Conservation (phyloP, 2,329 filamentous ascomycete genomes). For the Cytospora mali region DNA sequence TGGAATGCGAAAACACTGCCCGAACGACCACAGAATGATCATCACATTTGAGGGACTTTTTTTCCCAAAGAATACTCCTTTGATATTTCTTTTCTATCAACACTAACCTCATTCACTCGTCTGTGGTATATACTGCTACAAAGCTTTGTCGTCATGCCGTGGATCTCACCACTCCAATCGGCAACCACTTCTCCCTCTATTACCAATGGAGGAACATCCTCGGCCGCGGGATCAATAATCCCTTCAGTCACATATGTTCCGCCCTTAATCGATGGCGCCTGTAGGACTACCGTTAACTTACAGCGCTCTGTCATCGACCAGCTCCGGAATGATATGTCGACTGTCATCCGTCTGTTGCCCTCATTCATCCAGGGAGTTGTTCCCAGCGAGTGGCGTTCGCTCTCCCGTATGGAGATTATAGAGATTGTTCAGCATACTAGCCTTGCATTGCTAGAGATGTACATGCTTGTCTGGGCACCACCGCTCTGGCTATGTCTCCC, state of each 20-base stretch:
- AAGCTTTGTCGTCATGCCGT: constrained; percentile 19
- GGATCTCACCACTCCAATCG: constrained; percentile 21
- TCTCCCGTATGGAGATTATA: constrained; percentile 30
- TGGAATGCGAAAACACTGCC: constrained; percentile 18
- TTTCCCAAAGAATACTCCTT: too few species aligned
- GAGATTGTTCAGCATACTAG: constrained; percentile 33
- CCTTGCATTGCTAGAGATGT: constrained; percentile 34
- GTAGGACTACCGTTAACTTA: constrained; percentile 38
- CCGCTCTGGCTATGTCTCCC: constrained; percentile 38
- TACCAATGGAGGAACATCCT: not conserved
- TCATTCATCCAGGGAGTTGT: constrained; percentile 29
- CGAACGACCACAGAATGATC: constrained; percentile 9
- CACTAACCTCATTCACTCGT: too few species aligned
- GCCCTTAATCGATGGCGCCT: constrained; percentile 40
- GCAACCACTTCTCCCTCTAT: constrained; percentile 7
- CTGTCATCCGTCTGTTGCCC: constrained; percentile 31
- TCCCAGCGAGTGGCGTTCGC: not conserved
- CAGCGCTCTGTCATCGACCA: constrained; percentile 32
- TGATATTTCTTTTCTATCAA: too few species aligned
- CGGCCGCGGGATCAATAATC: not conserved
- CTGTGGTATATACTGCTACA: too few species aligned
- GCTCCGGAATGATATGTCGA: constrained; percentile 32
- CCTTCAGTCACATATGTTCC: constrained; percentile 39
- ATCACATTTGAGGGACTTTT: too few species aligned
- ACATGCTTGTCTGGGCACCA: constrained; percentile 33